Base-by-base conservation (phyloP, 164 flowering plant species). In the Brasenia schreberi region DNA sequence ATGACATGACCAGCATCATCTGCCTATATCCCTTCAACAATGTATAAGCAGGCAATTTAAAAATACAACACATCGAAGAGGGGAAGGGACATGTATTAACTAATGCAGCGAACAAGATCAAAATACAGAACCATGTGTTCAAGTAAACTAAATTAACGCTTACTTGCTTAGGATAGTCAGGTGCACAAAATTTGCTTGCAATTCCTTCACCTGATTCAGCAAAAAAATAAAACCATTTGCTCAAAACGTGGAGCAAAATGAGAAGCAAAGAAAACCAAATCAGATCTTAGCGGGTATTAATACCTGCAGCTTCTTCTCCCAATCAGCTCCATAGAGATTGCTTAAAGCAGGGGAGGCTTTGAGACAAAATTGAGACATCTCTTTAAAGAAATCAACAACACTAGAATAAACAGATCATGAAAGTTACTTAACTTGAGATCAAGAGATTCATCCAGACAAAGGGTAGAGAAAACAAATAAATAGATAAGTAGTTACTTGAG, bases 301-400 rank as follows among this genome's bases (percentile, higher is more conserved):
- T 84, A 89, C 97, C 99, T 91, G 85, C 23, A 94, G 86, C 68
- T 84, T 88, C 76, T 81, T 87, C 78, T 91, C 90, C 97, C 99
- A 94, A 74, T 94, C 89, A 49, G 78, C 60, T 3, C 97, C 96
- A 78, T 85, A 91, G 33, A 84, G 65, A 59, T 72, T 78, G 65
- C 84, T 78, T 43, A 94, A 70, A 69, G 83, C 70, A 39, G 86
- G 81, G 65, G 89, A 96, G 64, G 81, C 88, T 76, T 86, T 94
- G 68, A 94, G 77, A 68, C 83, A 64, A 79, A 85, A 91, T 75
- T 89, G 97, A 42, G 95, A 91, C 71, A 91, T 77, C 83, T 94
- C 99, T 71, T 83, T 88, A 76, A 87, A 88, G 68, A 91, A 94
- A 60, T 89, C 97, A 58, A 81, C 78, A 64, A 84, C 74, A 73